A percentile compares a stretch with the other conserved stretches of the same genome.
Conservation (phyloP, 345 rosid genomes). For the Triadica sebifera region DNA sequence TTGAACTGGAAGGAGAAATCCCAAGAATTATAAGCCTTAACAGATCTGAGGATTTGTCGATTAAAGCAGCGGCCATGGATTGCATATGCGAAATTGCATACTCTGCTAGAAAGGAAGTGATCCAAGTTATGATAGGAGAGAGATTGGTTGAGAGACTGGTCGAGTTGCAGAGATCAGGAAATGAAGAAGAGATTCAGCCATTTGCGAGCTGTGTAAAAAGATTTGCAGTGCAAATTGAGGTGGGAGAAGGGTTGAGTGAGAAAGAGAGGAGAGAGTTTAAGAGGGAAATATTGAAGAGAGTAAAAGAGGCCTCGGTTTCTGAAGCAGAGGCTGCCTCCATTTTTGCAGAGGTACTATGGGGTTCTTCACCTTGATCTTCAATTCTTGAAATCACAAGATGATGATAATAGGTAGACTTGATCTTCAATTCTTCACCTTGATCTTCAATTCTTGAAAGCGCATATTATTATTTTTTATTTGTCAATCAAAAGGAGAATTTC, state of each 20-base stretch:
- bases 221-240: constrained; percentile 53
- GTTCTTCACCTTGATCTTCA: constrained; percentile 48
- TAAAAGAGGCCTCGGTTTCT: constrained; percentile 41
- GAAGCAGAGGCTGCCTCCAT: constrained; percentile 47
- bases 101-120: constrained; percentile 50
- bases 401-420: no score
- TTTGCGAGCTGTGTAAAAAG: constrained; percentile 40
- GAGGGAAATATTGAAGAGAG: constrained; percentile 40
- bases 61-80: constrained; percentile 29
- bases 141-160: constrained; percentile 43
- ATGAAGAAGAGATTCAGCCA: constrained; percentile 12
- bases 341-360: constrained; percentile 56
- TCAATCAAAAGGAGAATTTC: no score
- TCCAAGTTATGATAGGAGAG: constrained; percentile 38
- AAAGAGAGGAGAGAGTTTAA: constrained; percentile 43
- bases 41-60: constrained; percentile 24
- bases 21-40: constrained; percentile 36
- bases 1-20: constrained; percentile 42
- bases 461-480: no score
- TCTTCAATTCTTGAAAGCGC: no score
- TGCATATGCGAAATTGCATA: constrained; percentile 49
- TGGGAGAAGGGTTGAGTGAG: constrained; percentile 45
- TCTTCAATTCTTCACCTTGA: constrained; percentile 45
- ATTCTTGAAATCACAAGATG: no score
- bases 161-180: constrained; percentile 41